phyloP scores from a whole-genome alignment of 2,329 filamentous ascomycete species.

The Lomentospora prolificans region DNA sequence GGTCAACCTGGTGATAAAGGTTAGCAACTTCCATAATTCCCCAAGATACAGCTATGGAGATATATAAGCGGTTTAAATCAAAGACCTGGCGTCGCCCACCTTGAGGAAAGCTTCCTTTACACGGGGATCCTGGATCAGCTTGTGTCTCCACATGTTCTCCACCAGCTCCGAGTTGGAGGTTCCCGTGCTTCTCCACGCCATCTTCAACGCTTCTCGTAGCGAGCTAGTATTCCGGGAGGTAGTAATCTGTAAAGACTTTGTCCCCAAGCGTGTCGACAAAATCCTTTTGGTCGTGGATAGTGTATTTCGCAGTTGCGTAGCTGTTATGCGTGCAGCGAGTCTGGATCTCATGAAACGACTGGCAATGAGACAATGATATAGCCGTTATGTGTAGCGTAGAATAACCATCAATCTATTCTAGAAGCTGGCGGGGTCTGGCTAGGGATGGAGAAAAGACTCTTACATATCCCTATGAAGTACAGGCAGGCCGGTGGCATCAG shows the following conservation, averaged over 20 bases:
- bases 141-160: conserved; percentile 62
- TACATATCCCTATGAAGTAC: not conserved
- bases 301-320: not conserved
- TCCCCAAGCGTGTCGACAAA: not conserved
- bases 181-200: conserved; percentile 89
- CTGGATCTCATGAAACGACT: not conserved
- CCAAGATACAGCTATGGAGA: not conserved
- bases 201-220: conserved; percentile 26
- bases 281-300: not conserved
- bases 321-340: not conserved
- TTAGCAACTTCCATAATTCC: not conserved
- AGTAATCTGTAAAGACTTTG: not conserved
- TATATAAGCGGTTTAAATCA: not conserved
- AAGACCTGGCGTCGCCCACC: conserved; percentile 29
- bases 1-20: conserved; percentile 58
- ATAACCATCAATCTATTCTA: too few relatives aligned
- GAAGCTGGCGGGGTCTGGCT: too few relatives aligned
- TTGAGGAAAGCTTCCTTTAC: conserved; percentile 74
- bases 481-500: not conserved
- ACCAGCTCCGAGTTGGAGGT: conserved; percentile 64
- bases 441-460: too few relatives aligned
- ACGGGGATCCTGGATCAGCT: conserved; percentile 59
- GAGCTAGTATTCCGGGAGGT: not conserved
- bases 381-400: too few relatives aligned
- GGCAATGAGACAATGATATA: too few relatives aligned